Base-by-base conservation (phyloP, 805 yeast species). In the Ogataea nakhonphanomensis region DNA sequence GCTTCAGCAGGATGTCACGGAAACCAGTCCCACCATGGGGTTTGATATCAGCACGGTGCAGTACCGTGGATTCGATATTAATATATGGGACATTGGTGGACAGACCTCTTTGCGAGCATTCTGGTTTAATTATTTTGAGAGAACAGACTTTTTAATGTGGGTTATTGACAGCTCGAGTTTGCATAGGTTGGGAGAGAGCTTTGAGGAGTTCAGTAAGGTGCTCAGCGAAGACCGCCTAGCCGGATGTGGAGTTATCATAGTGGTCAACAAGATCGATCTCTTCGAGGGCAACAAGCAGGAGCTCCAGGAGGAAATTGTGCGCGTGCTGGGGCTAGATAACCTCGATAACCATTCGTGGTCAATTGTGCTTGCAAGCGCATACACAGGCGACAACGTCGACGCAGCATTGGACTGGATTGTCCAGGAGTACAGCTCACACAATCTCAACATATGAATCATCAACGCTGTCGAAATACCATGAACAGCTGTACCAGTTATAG, bases 61-160 rank as follows among this genome's bases (percentile, higher is more conserved):
- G 1, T 62, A 67, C 46, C 45, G 60, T 2, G 71, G 66, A 3
- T 71, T 61, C 49, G 70, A 69, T 27, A 56, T 84, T 37, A 81
- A 81, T 48, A 58, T 83, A 23, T 84, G 95, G 98, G 64, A 81
- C 56, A 79, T 90, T 9, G 98, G 98, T 5, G 98, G 98, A 2
- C 98, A 90, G 60, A 65, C 73, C 32, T 74, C 91, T 1, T 67
- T 90, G 30, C 66, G 98, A 33, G 80, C 90, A 12, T 89, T 89
- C 69, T 90, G 98, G 98, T 79, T 85, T 53, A 91, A 90, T 63
- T 90, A 91, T 61, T 90, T 84, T 55, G 96, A 89, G 49, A 79
- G 77, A 51, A 78, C 84, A 0, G 90, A 90, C 51, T 76, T 78
- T 5, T 66, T 90, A 12, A 62, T 90, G 9, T 90, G 96, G 96